Evolutionary conservation across 805 yeast species (phyloP), one percentile per base, ranked within the genome.

Genomic region (Sungouiozyma intestinalis): DNA sequence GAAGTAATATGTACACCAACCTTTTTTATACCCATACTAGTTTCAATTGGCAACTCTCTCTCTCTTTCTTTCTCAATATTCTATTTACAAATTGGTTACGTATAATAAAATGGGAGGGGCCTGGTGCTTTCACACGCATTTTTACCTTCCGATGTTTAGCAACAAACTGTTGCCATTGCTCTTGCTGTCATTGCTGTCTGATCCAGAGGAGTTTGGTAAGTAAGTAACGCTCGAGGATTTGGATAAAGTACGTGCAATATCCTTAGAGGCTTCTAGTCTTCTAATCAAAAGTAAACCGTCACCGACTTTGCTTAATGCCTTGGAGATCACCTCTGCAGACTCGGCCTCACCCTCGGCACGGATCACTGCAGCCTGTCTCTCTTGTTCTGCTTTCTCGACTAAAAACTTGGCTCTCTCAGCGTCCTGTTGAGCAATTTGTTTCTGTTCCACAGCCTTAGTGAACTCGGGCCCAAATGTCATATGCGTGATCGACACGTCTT

Each of bases 261-360:
- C 97, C 69, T 85, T 87, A 29, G 95, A 84, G 1, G 98, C 97
- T 62, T 92, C 98, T 52, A 92, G 77, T 68, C 97, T 77, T 73
- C 98, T 78, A 55, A 92, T 88, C 70, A 85, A 74, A 59, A 92
- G 72, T 53, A 92, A 72, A 51, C 97, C 97, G 59, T 92, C 97
- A 63, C 98, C 98, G 18, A 94, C 87, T 69, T 87, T 88, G 42
- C 81, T 77, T 51, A 92, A 74, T 3, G 97, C 97, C 65, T 80
- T 85, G 31, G 96, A 86, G 48, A 92, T 92, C 47, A 79, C 79
- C 46, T 92, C 97, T 3, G 98, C 98, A 45, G 95, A 86, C 65
- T 92, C 97, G 40, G 98, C 98, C 68, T 92, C 98, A 67, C 97
- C 98, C 67, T 92, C 98, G 21, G 98, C 98, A 57, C 97, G 79